Evolutionary conservation across 225 moss, liverwort and hornwort genomes (phyloP), one percentile per base, ranked within the genome.

Genomic region (Marchantia polymorpha): DNA sequence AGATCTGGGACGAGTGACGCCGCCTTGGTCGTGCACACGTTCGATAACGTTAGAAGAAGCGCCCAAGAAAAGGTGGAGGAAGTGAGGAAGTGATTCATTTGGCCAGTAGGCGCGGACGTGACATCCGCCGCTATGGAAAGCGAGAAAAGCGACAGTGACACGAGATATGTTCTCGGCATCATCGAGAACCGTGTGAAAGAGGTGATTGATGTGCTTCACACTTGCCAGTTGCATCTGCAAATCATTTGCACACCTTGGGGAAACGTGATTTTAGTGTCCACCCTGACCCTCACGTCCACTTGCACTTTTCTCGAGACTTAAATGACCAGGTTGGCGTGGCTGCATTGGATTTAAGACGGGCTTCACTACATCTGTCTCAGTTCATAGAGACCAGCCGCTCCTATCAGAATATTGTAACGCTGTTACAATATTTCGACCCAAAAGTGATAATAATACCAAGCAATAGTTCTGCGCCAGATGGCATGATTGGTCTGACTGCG

Each of bases 361-460:
- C 92, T 53, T 88, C 88, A 51, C 84, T 97, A 58, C 92, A 94
- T 82, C 82, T 97, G 69, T 97, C 92, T 54, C 97, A 97, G 77
- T 97, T 90, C 80, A 93, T 93, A 58, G 97, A 93, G 84, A 91
- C 91, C 77, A 97, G 96, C 82, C 94, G 91, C 23, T 97, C 97
- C 8, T 97, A 94, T 81, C 97, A 93, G 78, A 94, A 91, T 73
- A 97, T 93, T 73, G 79, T 88, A 76, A 93, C 93, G 15, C 80
- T 90, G 19, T 75, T 94, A 68, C 88, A 89, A 52, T 92, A 85
- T 55, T 94, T 89, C 69, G 86, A 90, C 87, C 93, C 93, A 19
- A 51, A 81, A 12, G 83, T 84, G 49, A 86, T 94, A 12, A 75
- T 94, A 64, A 69, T 89, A 47, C 81, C 91, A 20, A 82, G 83